Conservation (phyloP, 2,329 filamentous ascomycete species). For the Cadophora sp. region DNA sequence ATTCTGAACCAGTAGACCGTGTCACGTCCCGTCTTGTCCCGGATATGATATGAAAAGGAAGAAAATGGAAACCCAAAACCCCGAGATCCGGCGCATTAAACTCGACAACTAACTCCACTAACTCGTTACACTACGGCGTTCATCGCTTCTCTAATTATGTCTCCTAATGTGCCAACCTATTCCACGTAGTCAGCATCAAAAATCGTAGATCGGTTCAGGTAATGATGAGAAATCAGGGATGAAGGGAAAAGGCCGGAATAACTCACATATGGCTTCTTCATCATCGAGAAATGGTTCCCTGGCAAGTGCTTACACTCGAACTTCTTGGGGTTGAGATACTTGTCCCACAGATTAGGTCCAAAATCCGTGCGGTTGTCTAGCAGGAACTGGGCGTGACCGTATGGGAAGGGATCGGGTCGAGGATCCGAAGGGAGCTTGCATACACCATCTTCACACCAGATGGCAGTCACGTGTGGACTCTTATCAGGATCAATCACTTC, state of each 20-base stretch:
- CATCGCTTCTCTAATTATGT: slow-evolving; percentile 14
- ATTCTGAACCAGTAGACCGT: neutral
- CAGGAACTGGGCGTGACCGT: slow-evolving; percentile 70
- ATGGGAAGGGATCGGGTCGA: slow-evolving; percentile 65
- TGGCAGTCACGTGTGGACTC: slow-evolving; percentile 66
- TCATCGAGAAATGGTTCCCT: slow-evolving; percentile 80
- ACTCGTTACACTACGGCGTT: slow-evolving; percentile 9
- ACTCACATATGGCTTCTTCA: slow-evolving; percentile 64
- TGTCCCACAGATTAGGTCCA: slow-evolving; percentile 71
- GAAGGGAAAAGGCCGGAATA: neutral
- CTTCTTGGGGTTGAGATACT: slow-evolving; percentile 66
- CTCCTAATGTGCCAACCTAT: slow-evolving; percentile 18
- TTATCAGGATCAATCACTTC: slow-evolving; percentile 64
- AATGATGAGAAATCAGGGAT: neutral
- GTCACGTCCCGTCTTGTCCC: neutral
- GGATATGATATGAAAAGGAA: neutral
- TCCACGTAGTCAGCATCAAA: slow-evolving; percentile 12
- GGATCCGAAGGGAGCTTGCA: slow-evolving; percentile 71
- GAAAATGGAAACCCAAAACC: neutral
- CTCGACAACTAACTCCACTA: neutral
- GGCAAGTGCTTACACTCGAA: slow-evolving; percentile 71
- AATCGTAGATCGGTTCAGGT: neutral
- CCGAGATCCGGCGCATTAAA: slow-evolving; percentile 3
- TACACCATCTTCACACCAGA: slow-evolving; percentile 78
- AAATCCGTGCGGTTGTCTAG: slow-evolving; percentile 78